Evolutionary conservation across 139 green algal genomes (phyloP), one percentile per base, ranked within the genome.

Genomic region (Picochlorum sp.): DNA sequence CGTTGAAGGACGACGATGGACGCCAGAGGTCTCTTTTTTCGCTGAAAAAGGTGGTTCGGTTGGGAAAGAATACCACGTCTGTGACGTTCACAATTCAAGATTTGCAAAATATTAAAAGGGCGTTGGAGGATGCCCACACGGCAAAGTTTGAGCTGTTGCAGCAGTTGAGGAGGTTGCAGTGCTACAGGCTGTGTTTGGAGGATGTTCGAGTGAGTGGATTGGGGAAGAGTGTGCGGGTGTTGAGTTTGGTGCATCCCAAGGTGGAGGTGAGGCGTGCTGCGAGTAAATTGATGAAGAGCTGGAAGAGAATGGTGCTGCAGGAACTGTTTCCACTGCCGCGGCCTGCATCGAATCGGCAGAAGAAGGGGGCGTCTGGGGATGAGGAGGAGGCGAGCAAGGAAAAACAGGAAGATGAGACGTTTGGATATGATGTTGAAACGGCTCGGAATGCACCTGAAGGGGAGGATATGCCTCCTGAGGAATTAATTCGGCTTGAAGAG

Each of bases 1-100:
- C 16, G 16, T 1, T 66, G 6, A 56, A 46, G 24, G 14, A 18
- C 21, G 61, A 66, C 49, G 58, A 66, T 24, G n/a, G 34, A 13
- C n/a, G 58, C 30, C 61, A 66, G 24, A 28, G 61, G n/a, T 56
- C 61, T 30, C 38, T 66, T 4, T 23, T 66, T 21, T 56, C 37
- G 10, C 38, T 66, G n/a, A 26, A 38, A 54, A 66, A 66, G n/a
- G 61, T 66, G 6, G 61, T 66, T n/a, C n/a, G 51, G n/a, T 32
- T 59, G 15, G 61, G 13, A 8, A 41, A 30, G 58, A 41, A 65
- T 26, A 65, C 58, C 23, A 66, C 37, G 9, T 66, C 61, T 41
- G 24, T 56, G 6, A 56, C 34, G 4, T 66, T 66, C 16, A 66
- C 61, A 15, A 7, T 20, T 18, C n/a, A 66, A 58, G 61, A 66